Evolutionary conservation across 73 alveolate species (phyloP).

Genomic region (Paramecium primaurelia): DNA sequence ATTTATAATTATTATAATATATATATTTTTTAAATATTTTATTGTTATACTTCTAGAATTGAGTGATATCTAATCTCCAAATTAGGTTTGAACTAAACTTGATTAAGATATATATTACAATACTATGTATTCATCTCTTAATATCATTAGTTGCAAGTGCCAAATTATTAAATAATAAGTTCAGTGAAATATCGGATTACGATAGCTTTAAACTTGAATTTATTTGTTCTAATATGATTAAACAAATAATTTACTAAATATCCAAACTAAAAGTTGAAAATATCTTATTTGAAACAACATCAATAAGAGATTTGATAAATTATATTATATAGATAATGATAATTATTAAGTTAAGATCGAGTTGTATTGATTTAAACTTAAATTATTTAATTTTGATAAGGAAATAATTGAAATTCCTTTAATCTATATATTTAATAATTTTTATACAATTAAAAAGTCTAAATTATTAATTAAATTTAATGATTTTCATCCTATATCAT

Average conservation of each 20-base stretch:
- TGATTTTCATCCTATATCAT: background rate
- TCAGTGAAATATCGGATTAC: background rate
- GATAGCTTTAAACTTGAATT: background rate
- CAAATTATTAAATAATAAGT: background rate
- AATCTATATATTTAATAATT: too few relatives aligned
- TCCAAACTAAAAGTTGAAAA: background rate
- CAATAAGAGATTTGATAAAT: background rate
- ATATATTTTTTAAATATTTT: background rate
- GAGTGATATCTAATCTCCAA: background rate
- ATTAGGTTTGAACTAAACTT: background rate
- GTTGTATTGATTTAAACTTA: background rate
- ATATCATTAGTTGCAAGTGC: background rate
- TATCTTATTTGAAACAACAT: background rate
- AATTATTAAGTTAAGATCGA: background rate
- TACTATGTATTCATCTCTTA: background rate
- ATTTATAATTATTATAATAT: background rate
- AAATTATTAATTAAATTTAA: too few relatives aligned
- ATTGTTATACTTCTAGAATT: background rate
- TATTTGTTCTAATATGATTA: background rate
- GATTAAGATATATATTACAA: background rate
- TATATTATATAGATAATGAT: background rate
- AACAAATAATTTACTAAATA: background rate
- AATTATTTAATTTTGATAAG: background rate
- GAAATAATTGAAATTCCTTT: background rate
- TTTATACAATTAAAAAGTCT: background rate